Conservation (phyloP, 2,329 filamentous ascomycete genomes). For the Bipolaris oryzae region DNA sequence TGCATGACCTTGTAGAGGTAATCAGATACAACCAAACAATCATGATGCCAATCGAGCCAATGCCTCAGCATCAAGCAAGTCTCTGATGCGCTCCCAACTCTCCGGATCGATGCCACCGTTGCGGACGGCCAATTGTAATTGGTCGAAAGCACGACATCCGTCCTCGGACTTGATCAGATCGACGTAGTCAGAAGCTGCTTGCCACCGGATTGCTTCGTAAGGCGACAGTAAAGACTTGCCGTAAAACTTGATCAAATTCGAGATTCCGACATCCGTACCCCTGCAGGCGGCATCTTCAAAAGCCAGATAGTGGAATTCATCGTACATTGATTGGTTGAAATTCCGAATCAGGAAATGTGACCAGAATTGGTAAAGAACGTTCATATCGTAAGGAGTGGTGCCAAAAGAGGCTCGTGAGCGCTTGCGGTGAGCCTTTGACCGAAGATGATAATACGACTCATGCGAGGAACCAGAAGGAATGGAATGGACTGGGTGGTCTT, state of each 20-base stretch:
- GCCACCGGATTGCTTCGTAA: constrained; percentile 57
- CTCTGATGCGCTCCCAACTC: constrained; percentile 63
- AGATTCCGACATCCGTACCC: constrained; percentile 62
- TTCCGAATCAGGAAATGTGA: constrained; percentile 72
- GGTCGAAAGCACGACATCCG: constrained; percentile 54
- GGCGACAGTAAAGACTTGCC: constrained; percentile 60
- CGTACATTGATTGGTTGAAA: constrained; percentile 77
- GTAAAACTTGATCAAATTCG: constrained; percentile 70
- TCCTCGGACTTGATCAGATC: constrained; percentile 59
- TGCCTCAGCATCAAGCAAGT: constrained; percentile 58
- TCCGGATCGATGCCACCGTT: constrained; percentile 61
- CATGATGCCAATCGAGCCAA: constrained; percentile 57
- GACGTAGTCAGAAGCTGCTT: constrained; percentile 62
- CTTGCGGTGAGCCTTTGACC: constrained; percentile 57
- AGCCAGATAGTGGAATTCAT: constrained; percentile 72
- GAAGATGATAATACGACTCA: constrained; percentile 58
- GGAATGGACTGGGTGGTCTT: constrained; percentile 51
- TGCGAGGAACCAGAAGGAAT: constrained; percentile 54
- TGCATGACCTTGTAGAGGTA: neutral
- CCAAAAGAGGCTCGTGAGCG: constrained; percentile 53
- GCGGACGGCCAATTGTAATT: constrained; percentile 59
- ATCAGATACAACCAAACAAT: constrained; percentile 9
- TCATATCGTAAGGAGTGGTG: constrained; percentile 63
- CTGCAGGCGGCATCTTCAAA: constrained; percentile 65
- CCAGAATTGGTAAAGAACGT: constrained; percentile 76